These are phyloP conservation scores for Lithospermum erythrorhizon DNA, from an alignment of 257 asterid species.

Conservation along the genomic window DNA sequence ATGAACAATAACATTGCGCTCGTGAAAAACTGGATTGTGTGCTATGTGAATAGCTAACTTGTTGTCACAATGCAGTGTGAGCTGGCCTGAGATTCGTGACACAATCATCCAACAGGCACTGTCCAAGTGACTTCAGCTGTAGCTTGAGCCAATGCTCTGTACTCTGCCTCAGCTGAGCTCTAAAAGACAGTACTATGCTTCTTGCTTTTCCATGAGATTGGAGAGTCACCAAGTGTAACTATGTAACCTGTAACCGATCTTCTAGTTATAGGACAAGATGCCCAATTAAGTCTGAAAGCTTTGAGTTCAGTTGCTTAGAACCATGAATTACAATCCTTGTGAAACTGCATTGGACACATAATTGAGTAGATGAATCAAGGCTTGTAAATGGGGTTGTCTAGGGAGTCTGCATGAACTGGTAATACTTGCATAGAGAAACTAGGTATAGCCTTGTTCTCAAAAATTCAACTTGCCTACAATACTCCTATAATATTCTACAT, in stretches of 20 bases:
- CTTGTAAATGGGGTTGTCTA: neutral
- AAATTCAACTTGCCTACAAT: neutral
- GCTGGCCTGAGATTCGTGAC: too few species aligned
- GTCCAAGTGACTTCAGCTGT: conserved; percentile 2
- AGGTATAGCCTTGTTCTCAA: neutral
- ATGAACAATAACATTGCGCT: too few species aligned
- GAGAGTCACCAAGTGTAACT: neutral
- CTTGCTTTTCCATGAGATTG: conserved; percentile 3
- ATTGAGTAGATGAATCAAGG: neutral
- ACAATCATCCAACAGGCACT: too few species aligned
- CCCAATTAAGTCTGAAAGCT: conserved; percentile 7
- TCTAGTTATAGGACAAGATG: neutral
- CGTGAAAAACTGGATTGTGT: too few species aligned
- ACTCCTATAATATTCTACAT: neutral
- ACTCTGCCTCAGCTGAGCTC: too few species aligned
- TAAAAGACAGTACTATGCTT: neutral
- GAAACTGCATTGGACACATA: neutral
- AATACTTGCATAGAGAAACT: neutral
- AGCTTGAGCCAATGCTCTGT: too few species aligned
- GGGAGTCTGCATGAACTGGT: neutral
- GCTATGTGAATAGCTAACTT: too few species aligned
- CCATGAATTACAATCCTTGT: neutral
- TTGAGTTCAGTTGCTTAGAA: neutral
- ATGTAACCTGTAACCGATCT: conserved; percentile 1
- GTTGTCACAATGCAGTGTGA: too few species aligned